Evolutionary conservation across 2,329 filamentous ascomycete species (phyloP).

Genomic region (Claviceps sp.): DNA sequence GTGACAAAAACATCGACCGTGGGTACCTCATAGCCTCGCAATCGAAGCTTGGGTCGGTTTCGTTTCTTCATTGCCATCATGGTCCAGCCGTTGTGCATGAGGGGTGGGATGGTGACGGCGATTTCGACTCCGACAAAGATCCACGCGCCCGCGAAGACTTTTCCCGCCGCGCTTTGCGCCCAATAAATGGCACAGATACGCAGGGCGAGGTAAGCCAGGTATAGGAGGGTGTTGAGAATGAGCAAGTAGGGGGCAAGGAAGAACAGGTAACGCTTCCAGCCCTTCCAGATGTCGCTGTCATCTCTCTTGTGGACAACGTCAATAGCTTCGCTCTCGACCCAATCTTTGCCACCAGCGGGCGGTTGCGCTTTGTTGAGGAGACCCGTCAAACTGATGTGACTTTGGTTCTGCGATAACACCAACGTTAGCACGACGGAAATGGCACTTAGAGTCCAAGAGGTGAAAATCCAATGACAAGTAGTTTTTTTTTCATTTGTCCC

Average conservation of each 20-base stretch:
- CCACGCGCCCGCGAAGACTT: conserved; percentile 38
- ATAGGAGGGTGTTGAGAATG: conserved; percentile 27
- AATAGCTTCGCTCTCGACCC: conserved; percentile 19
- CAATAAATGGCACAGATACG: conserved; percentile 39
- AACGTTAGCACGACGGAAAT: background rate
- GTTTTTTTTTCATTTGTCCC: too few relatives aligned
- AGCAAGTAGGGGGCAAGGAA: conserved; percentile 24
- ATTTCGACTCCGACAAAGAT: conserved; percentile 43
- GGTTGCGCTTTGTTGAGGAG: conserved; percentile 21
- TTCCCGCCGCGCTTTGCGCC: conserved; percentile 28
- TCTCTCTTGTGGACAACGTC: conserved; percentile 28
- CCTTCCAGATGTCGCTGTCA: conserved; percentile 29
- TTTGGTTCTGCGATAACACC: conserved; percentile 22
- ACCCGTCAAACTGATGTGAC: conserved; percentile 26
- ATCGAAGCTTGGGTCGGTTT: conserved; percentile 36
- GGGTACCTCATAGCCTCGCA: conserved; percentile 34
- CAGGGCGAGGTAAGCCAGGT: conserved; percentile 34
- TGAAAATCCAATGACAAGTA: rapidly evolving
- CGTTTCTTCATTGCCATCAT: conserved; percentile 43
- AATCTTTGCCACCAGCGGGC: conserved; percentile 20
- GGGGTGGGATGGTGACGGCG: conserved; percentile 36
- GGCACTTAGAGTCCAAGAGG: too few relatives aligned
- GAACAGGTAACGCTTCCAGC: conserved; percentile 28
- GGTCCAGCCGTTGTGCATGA: conserved; percentile 45
- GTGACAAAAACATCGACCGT: conserved; percentile 44